These are phyloP conservation scores for Plasmodium relictum DNA, from an alignment of 169 alveolate species.

Conservation along the genomic window DNA sequence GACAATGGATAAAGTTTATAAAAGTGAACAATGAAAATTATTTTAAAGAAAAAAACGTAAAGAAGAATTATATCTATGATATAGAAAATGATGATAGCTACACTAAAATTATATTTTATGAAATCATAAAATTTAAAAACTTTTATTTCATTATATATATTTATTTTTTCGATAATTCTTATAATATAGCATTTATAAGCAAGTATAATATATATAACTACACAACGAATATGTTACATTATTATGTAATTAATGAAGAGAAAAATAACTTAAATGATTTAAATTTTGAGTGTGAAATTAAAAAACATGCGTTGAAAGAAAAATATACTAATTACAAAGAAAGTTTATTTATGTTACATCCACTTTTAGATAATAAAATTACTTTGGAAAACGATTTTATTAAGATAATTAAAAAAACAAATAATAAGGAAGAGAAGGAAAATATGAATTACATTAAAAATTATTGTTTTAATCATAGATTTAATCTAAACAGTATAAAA, in stretches of 20 bases:
- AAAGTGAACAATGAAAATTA: constrained; percentile 32
- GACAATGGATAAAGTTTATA: constrained; percentile 42
- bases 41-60: neutral
- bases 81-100: neutral
- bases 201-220: constrained; percentile 35
- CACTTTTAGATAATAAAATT: constrained; percentile 8
- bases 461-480: constrained; percentile 55
- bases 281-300: constrained; percentile 6
- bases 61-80: neutral
- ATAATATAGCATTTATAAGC: constrained; percentile 32
- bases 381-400: neutral
- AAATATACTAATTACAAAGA: constrained; percentile 12
- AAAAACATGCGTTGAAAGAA: constrained; percentile 36
- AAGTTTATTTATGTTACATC: constrained; percentile 9
- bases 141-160: constrained; percentile 37
- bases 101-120: constrained; percentile 13
- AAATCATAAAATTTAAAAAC: constrained; percentile 15
- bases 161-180: constrained; percentile 4
- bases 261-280: constrained; percentile 23
- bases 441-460: constrained; percentile 28
- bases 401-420: constrained; percentile 9
- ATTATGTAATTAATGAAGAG: constrained; percentile 35
- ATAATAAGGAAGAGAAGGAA: constrained; percentile 6
- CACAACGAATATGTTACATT: constrained; percentile 31
- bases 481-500: constrained; percentile 1